These are phyloP conservation scores for Fragilaria crotonensis DNA, from an alignment of 108 stramenopile species.

Conservation along the genomic window DNA sequence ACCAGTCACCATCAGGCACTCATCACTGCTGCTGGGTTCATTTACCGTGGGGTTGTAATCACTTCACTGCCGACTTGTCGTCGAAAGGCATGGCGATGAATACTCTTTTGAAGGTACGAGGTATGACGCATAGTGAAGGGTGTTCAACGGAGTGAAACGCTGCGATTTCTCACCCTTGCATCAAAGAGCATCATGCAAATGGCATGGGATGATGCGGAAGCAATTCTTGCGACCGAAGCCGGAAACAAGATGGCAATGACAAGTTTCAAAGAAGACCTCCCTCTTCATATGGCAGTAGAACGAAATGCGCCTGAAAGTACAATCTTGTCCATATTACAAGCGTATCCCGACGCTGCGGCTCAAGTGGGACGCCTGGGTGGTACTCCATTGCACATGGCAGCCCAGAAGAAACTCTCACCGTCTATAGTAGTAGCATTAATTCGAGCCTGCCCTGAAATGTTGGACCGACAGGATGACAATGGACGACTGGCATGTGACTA, in stretches of 20 bases:
- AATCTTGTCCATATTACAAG: not conserved
- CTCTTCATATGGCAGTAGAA: not conserved
- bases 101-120: too few species aligned
- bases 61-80: too few species aligned
- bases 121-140: too few species aligned
- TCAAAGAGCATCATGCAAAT: not conserved
- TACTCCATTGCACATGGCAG: not conserved
- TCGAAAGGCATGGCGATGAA: too few species aligned
- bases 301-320: not conserved
- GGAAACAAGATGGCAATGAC: not conserved
- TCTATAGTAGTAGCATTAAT: not conserved
- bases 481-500: not conserved
- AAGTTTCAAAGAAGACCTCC: not conserved
- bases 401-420: not conserved
- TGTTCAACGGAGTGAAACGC: too few species aligned
- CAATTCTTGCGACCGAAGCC: not conserved
- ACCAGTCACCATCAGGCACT: too few species aligned
- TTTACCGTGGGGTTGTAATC: too few species aligned
- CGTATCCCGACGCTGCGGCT: not conserved
- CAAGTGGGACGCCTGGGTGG: not conserved
- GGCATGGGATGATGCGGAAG: not conserved
- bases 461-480: not conserved
- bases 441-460: not conserved
- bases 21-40: too few species aligned
- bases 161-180: too few species aligned